These are phyloP conservation scores for Adansonia gregorii DNA, from an alignment of 441 rosid genomes.

Conservation along the genomic window DNA sequence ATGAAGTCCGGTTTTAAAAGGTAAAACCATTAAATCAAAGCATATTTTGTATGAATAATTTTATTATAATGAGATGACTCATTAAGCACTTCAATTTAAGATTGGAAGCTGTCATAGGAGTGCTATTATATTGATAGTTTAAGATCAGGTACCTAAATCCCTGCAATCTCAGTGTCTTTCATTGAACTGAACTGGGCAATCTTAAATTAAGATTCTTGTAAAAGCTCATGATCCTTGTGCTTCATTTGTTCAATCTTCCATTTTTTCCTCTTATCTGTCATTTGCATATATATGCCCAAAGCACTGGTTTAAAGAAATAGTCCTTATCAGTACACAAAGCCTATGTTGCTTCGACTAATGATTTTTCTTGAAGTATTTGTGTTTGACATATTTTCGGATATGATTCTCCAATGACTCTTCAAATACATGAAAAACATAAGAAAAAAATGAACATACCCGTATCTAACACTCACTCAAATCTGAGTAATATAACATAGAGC, in stretches of 20 bases:
- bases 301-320: neutral
- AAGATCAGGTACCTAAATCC: slow-evolving; percentile 40
- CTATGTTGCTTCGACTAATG: too few species aligned
- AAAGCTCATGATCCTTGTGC: neutral
- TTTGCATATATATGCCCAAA: neutral
- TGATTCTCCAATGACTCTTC: too few species aligned
- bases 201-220: neutral
- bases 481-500: neutral
- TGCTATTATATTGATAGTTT: slow-evolving; percentile 28
- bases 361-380: too few species aligned
- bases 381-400: too few species aligned
- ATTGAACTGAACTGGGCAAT: neutral
- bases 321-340: too few species aligned
- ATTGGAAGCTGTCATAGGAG: slow-evolving; percentile 32
- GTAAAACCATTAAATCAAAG: slow-evolving; percentile 27
- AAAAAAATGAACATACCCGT: too few species aligned
- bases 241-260: slow-evolving; percentile 4
- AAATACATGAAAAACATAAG: too few species aligned
- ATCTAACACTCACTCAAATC: too few species aligned
- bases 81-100: slow-evolving; percentile 38
- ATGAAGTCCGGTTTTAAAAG: slow-evolving; percentile 50
- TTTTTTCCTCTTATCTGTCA: slow-evolving; percentile 7
- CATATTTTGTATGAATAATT: slow-evolving; percentile 21
- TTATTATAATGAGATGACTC: slow-evolving; percentile 41
- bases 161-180: slow-evolving; percentile 11